A percentile compares a stretch with the other conserved stretches of the same genome.
These are phyloP conservation scores for Babesia ovis DNA, from an alignment of 169 alveolate species.

Conservation along the genomic window DNA sequence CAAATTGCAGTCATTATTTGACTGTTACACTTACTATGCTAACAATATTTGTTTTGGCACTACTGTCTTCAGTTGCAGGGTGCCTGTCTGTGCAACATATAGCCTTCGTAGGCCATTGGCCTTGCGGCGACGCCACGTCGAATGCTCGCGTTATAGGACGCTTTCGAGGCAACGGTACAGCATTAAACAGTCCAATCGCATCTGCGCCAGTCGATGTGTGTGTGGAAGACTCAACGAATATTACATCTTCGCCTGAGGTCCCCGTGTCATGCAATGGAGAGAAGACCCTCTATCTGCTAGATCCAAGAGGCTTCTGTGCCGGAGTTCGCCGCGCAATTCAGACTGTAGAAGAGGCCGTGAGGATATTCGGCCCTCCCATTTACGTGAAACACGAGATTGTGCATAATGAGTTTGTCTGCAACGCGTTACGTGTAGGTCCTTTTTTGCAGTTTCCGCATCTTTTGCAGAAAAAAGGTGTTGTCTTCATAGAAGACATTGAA, in stretches of 20 bases:
- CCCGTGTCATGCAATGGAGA: not conserved
- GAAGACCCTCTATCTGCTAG: constrained; percentile 63
- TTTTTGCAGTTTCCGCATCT: not conserved
- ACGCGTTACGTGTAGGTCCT: constrained; percentile 65
- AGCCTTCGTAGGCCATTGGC: constrained; percentile 1
- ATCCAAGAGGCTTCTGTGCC: constrained; percentile 85
- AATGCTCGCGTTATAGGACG: not conserved
- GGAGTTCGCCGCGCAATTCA: constrained; percentile 83
- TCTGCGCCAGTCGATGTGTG: constrained; percentile 4
- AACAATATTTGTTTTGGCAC: not conserved
- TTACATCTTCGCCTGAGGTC: not conserved
- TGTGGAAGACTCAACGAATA: not conserved
- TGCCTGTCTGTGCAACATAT: constrained; percentile 1
- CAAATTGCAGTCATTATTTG: constrained; percentile 1
- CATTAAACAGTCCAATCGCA: not conserved
- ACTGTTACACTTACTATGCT: constrained; percentile 9
- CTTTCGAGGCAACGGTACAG: not conserved
- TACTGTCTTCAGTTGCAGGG: not conserved
- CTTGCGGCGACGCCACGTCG: not conserved
- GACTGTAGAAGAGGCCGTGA: constrained; percentile 82
- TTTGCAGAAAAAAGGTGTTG: constrained; percentile 76
- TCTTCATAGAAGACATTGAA: constrained; percentile 78
- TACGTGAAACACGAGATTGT: constrained; percentile 84
- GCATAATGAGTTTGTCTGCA: constrained; percentile 83
- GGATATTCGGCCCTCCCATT: constrained; percentile 77